Evolutionary conservation across 306 rosid species (phyloP), one percentile per base, ranked within the genome.

Genomic region (Malus orientalis): DNA sequence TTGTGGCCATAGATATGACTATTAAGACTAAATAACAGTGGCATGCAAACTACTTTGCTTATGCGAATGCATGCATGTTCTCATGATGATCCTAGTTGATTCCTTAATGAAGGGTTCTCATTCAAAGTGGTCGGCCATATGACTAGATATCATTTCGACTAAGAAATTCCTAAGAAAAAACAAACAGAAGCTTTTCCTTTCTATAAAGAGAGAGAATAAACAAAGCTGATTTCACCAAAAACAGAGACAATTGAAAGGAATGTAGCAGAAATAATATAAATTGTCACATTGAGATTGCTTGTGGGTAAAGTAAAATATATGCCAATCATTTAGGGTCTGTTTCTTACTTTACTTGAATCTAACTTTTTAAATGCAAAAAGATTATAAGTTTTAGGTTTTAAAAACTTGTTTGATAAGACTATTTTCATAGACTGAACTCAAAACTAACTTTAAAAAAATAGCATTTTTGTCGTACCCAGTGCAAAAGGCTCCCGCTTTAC

Each of bases 331-430:
- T 10, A 42, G 45, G 42, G 0, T 8, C 0, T 38, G 42, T 38
- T 38, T 38, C 2, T 0, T 38, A 38, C 1, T 0, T 0, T 38
- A 7, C 0, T 6, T 7, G 2, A 38, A 38, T 6, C 0, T 0
- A 0, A 38, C 0, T 7, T 38, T 38, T 38, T 38, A 38, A 38
- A 38, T 0, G 0, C 0, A 38, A 38, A 7, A 38, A 1, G 0
- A 38, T 38, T 38, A 0, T 0, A 7, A 38, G 42, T 38, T 6
- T 38, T 38, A 38, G 42, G 42, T 38, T 2, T 38, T 6, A 1
- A 38, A 38, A 6, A 38, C 9, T 38, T 38, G 2, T 38, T 38
- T 38, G 42, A 38, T 38, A 38, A 38, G 10, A 7, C 0, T 38
- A 38, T 38, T 36, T 36, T 6, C 0, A 36, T 6, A 36, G 7